Conservation (phyloP, 192 early-diverging fungal species). For the Spinellus fusiger region DNA sequence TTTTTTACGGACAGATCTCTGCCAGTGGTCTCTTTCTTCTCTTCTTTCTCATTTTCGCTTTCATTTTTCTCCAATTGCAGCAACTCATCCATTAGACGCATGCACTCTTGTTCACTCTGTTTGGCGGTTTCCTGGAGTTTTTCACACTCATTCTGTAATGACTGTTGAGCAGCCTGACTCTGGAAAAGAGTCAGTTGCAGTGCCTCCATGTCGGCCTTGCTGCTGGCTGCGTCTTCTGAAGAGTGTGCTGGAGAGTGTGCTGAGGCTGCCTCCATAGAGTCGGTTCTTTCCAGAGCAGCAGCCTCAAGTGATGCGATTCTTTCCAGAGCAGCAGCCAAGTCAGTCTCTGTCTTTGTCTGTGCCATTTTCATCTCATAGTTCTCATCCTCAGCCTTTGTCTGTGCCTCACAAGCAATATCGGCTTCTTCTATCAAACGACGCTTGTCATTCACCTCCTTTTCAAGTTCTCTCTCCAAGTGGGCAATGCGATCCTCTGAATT, state of each 20-base stretch:
- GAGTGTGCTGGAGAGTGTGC: no score
- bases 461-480: slow-evolving; percentile 7
- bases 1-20: not conserved
- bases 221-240: not conserved
- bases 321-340: not conserved
- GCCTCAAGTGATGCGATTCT: not conserved
- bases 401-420: slow-evolving; percentile 14
- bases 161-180: slow-evolving; percentile 42
- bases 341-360: slow-evolving; percentile 7
- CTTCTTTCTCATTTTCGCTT: not conserved
- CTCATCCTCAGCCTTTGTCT: slow-evolving; percentile 15
- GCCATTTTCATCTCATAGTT: slow-evolving; percentile 17
- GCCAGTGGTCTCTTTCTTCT: not conserved
- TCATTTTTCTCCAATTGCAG: slow-evolving; percentile 50
- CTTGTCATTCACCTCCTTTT: slow-evolving; percentile 16
- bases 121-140: slow-evolving; percentile 55
- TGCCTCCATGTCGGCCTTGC: not conserved
- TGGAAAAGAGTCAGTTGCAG: no score
- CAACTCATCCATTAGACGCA: slow-evolving; percentile 68
- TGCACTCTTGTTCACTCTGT: slow-evolving; percentile 67
- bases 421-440: slow-evolving; percentile 20
- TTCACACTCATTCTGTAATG: slow-evolving; percentile 43
- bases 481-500: not conserved
- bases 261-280: no score
- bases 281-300: no score